These are phyloP conservation scores for Orbilia brochopaga DNA, from an alignment of 2,329 filamentous ascomycete genomes.

Conservation along the genomic window DNA sequence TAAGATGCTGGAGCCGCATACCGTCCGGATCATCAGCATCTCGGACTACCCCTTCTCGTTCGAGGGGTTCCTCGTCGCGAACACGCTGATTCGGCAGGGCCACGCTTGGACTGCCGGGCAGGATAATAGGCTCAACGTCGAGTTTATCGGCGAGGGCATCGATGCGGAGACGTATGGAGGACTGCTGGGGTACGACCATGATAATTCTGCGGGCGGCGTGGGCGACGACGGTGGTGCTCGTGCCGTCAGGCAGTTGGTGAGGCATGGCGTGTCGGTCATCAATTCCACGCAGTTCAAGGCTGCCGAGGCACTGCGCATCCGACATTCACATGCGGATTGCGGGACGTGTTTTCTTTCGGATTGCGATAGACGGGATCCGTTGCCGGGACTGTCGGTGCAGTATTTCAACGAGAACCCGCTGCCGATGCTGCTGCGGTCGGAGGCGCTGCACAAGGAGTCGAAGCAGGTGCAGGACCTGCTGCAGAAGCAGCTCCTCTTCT, in stretches of 20 bases:
- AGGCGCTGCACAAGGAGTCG: constrained; percentile 46
- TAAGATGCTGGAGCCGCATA: constrained; percentile 51
- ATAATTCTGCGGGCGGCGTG: constrained; percentile 28
- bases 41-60: constrained; percentile 54
- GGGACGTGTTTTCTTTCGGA: constrained; percentile 36
- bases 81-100: constrained; percentile 52
- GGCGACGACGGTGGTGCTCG: constrained; percentile 35
- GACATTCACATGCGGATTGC: constrained; percentile 52
- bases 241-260: constrained; percentile 36
- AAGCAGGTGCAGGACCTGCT: constrained; percentile 37
- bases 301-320: constrained; percentile 51
- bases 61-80: constrained; percentile 53
- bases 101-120: constrained; percentile 52
- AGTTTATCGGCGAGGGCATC: constrained; percentile 53
- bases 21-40: constrained; percentile 52
- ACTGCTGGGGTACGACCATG: constrained; percentile 44
- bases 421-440: constrained; percentile 30
- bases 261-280: constrained; percentile 41
- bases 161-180: constrained; percentile 52
- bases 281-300: constrained; percentile 53
- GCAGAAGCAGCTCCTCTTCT: constrained; percentile 40
- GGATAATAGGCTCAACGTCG: constrained; percentile 51
- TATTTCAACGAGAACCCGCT: constrained; percentile 54
- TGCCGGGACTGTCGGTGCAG: constrained; percentile 42
- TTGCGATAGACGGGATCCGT: constrained; percentile 33